Percentiles rank a stretch among this genome's conserved stretches.
Conservation (phyloP, 352 stramenopile species). For the Pythium sp. region DNA sequence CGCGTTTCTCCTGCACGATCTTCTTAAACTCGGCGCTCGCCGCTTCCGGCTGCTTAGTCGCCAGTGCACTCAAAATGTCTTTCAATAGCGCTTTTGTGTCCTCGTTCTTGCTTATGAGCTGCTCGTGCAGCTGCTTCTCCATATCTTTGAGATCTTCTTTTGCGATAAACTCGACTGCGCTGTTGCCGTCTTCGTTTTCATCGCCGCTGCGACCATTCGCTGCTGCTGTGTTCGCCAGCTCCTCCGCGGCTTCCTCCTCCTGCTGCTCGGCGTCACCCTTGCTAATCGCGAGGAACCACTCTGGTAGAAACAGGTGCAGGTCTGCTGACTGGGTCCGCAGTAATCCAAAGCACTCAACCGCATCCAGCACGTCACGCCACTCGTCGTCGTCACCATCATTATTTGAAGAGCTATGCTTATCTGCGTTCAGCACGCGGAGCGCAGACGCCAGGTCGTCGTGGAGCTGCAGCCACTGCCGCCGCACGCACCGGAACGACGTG, state of each 20-base stretch:
- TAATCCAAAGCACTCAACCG: slow-evolving; percentile 44
- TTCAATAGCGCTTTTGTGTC: slow-evolving; percentile 33
- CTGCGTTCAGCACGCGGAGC: slow-evolving; percentile 19
- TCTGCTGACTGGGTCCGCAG: slow-evolving; percentile 35
- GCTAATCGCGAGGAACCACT: slow-evolving; percentile 70
- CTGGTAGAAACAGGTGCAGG: slow-evolving; percentile 52
- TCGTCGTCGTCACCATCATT: slow-evolving; percentile 20
- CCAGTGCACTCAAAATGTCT: slow-evolving; percentile 32
- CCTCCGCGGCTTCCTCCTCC: slow-evolving; percentile 12
- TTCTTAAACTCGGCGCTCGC: slow-evolving; percentile 49
- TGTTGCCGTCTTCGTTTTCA: neutral
- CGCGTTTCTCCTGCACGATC: slow-evolving; percentile 57
- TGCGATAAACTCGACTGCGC: slow-evolving; percentile 20
- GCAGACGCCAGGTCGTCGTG: slow-evolving; percentile 51
- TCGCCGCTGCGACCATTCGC: slow-evolving; percentile 12
- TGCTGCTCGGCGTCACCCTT: slow-evolving; percentile 40
- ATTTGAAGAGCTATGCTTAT: neutral
- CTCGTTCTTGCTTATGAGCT: slow-evolving; percentile 36
- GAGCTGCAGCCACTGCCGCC: slow-evolving; percentile 62
- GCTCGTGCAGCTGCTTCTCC: slow-evolving; percentile 35
- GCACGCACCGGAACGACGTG: slow-evolving; percentile 53
- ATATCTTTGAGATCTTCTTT: slow-evolving; percentile 38
- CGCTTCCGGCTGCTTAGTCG: slow-evolving; percentile 18
- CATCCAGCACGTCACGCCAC: slow-evolving; percentile 33
- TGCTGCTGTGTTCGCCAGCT: neutral